phyloP scores from a whole-genome alignment of 2,329 filamentous ascomycete species.

The Aureobasidium sp. region DNA sequence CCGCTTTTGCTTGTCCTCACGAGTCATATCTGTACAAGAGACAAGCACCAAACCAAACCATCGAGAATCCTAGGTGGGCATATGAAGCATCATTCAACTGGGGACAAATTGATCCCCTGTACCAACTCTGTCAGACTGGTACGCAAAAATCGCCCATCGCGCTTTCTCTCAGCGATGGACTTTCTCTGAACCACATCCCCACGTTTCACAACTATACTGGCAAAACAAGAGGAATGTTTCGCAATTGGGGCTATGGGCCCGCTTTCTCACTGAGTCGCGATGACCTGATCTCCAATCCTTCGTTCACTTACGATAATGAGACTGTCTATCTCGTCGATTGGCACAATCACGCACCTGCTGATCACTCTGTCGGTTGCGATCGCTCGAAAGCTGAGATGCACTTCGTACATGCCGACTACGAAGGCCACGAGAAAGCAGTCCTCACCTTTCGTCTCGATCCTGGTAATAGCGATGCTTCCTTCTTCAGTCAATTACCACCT shows the following conservation, averaged over 20 bases:
- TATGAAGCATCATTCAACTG: conserved; percentile 37
- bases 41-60: not conserved
- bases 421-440: conserved; percentile 39
- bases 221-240: conserved; percentile 23
- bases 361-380: conserved; percentile 41
- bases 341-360: conserved; percentile 47
- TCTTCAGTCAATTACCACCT: conserved; percentile 38
- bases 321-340: conserved; percentile 44
- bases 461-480: conserved; percentile 32
- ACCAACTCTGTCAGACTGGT: conserved; percentile 43
- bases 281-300: conserved; percentile 34
- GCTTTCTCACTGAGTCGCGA: conserved; percentile 37
- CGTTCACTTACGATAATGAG: conserved; percentile 40
- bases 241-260: conserved; percentile 46
- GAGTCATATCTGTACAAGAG: conserved; percentile 6
- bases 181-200: conserved; percentile 24
- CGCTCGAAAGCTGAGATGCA: conserved; percentile 44
- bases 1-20: conserved; percentile 11
- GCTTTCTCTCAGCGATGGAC: conserved; percentile 30
- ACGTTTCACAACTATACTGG: conserved; percentile 25
- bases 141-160: conserved; percentile 46
- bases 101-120: conserved; percentile 31
- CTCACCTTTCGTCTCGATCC: conserved; percentile 43
- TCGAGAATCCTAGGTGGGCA: conserved; percentile 23
- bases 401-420: conserved; percentile 41